Percentiles rank a stretch among this genome's conserved stretches.
These are phyloP conservation scores for Lepiota venenata DNA, from an alignment of 768 basidiomycete genomes.

Conservation along the genomic window DNA sequence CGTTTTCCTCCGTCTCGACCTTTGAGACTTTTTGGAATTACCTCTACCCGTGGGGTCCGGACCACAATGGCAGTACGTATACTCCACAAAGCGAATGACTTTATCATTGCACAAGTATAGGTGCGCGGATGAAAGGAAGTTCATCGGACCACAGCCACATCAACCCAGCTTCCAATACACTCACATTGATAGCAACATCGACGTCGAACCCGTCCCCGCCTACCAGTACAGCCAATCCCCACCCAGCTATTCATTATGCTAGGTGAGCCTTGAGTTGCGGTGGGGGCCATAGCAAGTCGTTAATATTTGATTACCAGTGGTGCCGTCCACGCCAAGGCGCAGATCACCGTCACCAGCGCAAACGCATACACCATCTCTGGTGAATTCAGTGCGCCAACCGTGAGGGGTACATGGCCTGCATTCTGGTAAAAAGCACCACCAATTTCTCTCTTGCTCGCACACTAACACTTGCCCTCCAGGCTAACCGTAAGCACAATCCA, in stretches of 20 bases:
- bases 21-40: conserved; percentile 40
- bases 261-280: too few species aligned
- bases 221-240: conserved; percentile 35
- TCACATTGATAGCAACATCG: conserved; percentile 39
- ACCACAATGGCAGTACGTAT: conserved; percentile 42
- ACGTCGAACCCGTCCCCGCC: conserved; percentile 34
- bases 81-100: too few species aligned
- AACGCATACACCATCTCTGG: conserved; percentile 36
- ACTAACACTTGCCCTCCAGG: background rate
- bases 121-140: conserved; percentile 40
- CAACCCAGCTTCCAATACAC: conserved; percentile 30
- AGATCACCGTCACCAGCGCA: conserved; percentile 36
- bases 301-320: conserved; percentile 23
- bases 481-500: conserved; percentile 5
- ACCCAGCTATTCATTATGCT: conserved; percentile 41
- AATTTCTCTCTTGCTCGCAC: background rate
- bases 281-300: too few species aligned
- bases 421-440: conserved; percentile 33
- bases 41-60: conserved; percentile 44
- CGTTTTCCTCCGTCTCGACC: conserved; percentile 34
- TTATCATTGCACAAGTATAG: too few species aligned
- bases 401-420: conserved; percentile 40
- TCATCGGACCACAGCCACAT: conserved; percentile 38
- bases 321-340: conserved; percentile 37
- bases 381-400: conserved; percentile 40